Evolutionary conservation across 2,329 filamentous ascomycete species (phyloP).

Genomic region (Verticillium tricorpus): DNA sequence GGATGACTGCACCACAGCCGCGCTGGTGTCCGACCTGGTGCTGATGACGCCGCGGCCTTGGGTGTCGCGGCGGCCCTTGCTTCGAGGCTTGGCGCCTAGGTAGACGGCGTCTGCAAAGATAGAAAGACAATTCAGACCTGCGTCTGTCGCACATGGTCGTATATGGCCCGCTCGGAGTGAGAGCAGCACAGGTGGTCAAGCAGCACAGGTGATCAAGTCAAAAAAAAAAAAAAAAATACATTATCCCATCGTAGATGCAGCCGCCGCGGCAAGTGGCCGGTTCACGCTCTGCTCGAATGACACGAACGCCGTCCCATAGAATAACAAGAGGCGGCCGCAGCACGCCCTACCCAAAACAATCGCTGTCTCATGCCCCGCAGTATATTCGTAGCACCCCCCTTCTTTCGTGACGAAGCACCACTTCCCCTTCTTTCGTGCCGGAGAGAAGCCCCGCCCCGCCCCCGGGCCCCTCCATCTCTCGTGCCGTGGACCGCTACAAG

Average conservation of each 20-base stretch:
- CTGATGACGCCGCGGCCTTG: neutral
- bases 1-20: neutral
- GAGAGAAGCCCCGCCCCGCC: too few species aligned
- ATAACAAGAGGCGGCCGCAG: neutral
- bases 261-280: too few species aligned
- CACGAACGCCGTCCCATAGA: neutral
- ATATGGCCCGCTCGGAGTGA: too few species aligned
- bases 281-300: neutral
- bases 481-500: slow-evolving; percentile 37
- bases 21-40: too few species aligned
- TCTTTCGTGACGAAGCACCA: neutral
- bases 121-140: neutral
- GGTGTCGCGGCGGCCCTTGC: neutral
- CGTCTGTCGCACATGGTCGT: neutral
- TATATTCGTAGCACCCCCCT: neutral
- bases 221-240: too few species aligned
- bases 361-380: neutral
- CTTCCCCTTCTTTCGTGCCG: neutral
- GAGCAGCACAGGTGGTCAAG: too few species aligned
- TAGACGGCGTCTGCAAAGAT: neutral
- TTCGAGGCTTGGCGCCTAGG: neutral
- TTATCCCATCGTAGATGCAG: neutral
- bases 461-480: neutral
- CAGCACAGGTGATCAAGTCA: too few species aligned
- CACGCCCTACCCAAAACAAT: neutral